Evolutionary conservation across 192 early-diverging fungal species (phyloP), one percentile per base, ranked within the genome.

Genomic region (Lobosporangium transversale): DNA sequence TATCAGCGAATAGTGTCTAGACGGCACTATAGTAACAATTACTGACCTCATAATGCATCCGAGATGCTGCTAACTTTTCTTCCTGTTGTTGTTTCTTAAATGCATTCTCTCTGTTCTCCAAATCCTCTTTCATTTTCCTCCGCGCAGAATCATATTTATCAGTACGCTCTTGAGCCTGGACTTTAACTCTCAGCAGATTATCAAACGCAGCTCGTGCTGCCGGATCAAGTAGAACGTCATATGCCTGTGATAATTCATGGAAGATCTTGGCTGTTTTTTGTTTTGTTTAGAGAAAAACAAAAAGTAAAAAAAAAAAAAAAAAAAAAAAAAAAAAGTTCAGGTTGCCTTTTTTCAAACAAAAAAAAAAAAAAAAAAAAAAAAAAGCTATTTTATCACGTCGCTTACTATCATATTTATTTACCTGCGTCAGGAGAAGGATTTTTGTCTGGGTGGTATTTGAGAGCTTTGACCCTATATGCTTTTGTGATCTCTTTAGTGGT

Each of bases 371-470:
- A n/a, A n/a, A n/a, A n/a, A n/a, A n/a, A n/a, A n/a, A n/a, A n/a
- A n/a, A n/a, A n/a, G n/a, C n/a, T n/a, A n/a, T n/a, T n/a, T n/a
- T n/a, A n/a, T n/a, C n/a, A n/a, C n/a, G n/a, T n/a, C n/a, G n/a
- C n/a, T n/a, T n/a, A n/a, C n/a, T n/a, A n/a, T n/a, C n/a, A n/a
- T 40, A 21, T 23, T 10, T 12, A 37, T 33, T 17, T 73, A 79
- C 82, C 84, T 81, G 84, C 88, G 59, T 91, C 90, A 6, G 87
- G 82, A 55, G 62, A 53, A 29, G 87, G 90, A 58, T 93, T 92
- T 61, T 96, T 93, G 84, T 98, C 96, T 12, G 94, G 96, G 75
- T 99, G 95, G 74, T 90, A 87, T 58, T 83, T 85, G 3, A 99
- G 80, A 8, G 94, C 94, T 35, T 91, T 85, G 12, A 61, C 37